Evolutionary conservation across 306 rosid species (phyloP).

Genomic region (Vigna reflexopilosa): DNA sequence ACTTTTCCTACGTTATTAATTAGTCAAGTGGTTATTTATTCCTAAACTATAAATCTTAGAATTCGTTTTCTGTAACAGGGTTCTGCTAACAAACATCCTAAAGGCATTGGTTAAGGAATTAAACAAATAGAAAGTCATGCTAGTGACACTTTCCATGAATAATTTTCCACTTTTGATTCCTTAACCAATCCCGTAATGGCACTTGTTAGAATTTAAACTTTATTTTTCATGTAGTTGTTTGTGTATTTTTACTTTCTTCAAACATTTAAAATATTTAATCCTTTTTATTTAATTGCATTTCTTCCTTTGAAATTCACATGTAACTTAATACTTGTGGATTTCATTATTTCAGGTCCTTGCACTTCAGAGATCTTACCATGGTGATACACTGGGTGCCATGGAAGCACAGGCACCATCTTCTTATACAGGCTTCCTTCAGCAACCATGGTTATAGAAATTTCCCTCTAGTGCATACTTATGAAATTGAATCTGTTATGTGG

Average conservation of each 20-base stretch:
- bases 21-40: slow-evolving; percentile 3
- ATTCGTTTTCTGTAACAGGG: background rate
- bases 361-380: slow-evolving; percentile 90
- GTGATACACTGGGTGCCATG: slow-evolving; percentile 99
- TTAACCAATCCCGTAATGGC: background rate
- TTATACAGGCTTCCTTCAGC: slow-evolving; percentile 97
- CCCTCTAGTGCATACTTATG: slow-evolving; percentile 31
- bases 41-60: background rate
- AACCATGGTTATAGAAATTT: slow-evolving; percentile 76
- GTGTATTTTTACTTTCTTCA: slow-evolving; percentile 37
- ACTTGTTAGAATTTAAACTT: background rate
- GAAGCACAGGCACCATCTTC: slow-evolving; percentile 98
- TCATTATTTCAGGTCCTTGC: slow-evolving; percentile 81
- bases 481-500: background rate
- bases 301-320: slow-evolving; percentile 17
- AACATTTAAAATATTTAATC: background rate
- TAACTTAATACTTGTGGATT: slow-evolving; percentile 35
- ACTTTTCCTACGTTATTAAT: slow-evolving; percentile 7
- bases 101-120: background rate
- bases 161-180: slow-evolving; percentile 1
- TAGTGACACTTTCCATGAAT: slow-evolving; percentile 3
- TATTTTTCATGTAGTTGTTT: slow-evolving; percentile 30
- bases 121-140: background rate
- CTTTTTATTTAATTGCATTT: background rate
- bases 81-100: background rate